phyloP scores from a whole-genome alignment of 1,284 basidiomycete species.

The Puccinia triticina region DNA sequence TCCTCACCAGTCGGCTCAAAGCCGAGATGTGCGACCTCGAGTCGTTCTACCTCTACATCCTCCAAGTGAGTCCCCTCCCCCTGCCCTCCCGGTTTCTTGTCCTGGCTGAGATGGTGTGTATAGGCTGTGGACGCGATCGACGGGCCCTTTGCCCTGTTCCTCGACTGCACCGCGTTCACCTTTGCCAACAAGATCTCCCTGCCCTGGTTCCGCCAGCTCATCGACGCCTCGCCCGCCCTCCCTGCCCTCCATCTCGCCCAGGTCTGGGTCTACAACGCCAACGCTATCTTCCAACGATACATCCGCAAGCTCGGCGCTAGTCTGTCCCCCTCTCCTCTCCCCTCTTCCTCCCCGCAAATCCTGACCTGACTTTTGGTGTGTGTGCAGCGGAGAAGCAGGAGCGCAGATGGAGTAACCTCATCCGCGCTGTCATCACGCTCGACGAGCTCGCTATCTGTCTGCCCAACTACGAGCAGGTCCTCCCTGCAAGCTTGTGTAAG shows the following conservation, averaged over 20 bases:
- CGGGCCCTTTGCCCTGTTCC: conserved; percentile 52
- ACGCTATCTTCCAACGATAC: conserved; percentile 50
- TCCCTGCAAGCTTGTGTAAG: conserved; percentile 52
- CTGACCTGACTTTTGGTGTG: conserved; percentile 4
- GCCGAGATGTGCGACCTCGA: conserved; percentile 51
- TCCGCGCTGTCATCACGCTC: conserved; percentile 44
- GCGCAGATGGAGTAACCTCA: conserved; percentile 24
- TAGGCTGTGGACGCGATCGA: conserved; percentile 63
- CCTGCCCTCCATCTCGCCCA: conserved; percentile 31
- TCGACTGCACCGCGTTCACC: conserved; percentile 54
- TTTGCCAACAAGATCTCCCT: conserved; percentile 37
- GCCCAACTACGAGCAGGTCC: conserved; percentile 52
- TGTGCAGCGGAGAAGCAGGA: conserved; percentile 46
- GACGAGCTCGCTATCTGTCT: conserved; percentile 49
- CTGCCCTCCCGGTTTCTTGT: no score
- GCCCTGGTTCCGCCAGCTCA: conserved; percentile 49
- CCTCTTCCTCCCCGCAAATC: neutral
- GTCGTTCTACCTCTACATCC: conserved; percentile 47
- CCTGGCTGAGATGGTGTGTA: conserved; percentile 22
- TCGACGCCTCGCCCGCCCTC: conserved; percentile 41
- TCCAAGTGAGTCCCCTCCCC: conserved; percentile 35
- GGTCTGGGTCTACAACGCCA: conserved; percentile 51
- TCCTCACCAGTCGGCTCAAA: conserved; percentile 37
- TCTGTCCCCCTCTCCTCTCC: neutral
- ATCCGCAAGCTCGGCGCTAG: conserved; percentile 48